phyloP scores from a whole-genome alignment of 768 basidiomycete species.

The Cantharellus anzutake region DNA sequence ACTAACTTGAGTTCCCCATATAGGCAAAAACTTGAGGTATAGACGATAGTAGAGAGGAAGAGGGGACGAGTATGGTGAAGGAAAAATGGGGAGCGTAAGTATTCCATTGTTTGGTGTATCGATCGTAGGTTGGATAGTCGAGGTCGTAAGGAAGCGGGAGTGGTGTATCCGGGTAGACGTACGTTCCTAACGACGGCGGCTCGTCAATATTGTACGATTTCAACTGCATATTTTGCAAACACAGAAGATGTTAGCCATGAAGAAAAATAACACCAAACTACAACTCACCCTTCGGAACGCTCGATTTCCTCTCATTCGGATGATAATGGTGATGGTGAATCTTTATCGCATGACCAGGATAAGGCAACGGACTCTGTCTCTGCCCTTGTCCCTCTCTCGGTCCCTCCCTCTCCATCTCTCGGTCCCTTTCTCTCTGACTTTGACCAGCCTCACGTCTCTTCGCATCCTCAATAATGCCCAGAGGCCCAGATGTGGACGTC shows the following conservation, averaged over 20 bases:
- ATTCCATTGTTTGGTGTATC: not conserved
- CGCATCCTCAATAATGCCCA: too few relatives aligned
- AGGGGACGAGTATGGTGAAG: not conserved
- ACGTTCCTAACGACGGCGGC: conserved; percentile 6
- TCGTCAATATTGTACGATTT: not conserved
- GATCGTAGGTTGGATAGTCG: not conserved
- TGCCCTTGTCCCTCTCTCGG: not conserved
- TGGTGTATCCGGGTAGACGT: conserved; percentile 8
- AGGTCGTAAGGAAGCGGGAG: conserved; percentile 2
- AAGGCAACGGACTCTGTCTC: not conserved
- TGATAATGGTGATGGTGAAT: not conserved
- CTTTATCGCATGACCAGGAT: not conserved
- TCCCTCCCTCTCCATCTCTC: not conserved
- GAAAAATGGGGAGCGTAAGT: not conserved
- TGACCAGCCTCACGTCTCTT: not conserved
- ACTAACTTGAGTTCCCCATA: not conserved
- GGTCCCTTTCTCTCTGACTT: not conserved
- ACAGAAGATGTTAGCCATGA: not conserved
- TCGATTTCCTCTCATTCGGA: not conserved
- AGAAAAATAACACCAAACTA: not conserved
- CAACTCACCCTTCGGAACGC: not conserved
- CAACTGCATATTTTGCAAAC: not conserved
- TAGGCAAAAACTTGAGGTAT: not conserved
- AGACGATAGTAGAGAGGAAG: not conserved
- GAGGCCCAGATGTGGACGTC: too few relatives aligned